phyloP scores from a whole-genome alignment of 352 stramenopile species.

The Phytophthora brassicae region DNA sequence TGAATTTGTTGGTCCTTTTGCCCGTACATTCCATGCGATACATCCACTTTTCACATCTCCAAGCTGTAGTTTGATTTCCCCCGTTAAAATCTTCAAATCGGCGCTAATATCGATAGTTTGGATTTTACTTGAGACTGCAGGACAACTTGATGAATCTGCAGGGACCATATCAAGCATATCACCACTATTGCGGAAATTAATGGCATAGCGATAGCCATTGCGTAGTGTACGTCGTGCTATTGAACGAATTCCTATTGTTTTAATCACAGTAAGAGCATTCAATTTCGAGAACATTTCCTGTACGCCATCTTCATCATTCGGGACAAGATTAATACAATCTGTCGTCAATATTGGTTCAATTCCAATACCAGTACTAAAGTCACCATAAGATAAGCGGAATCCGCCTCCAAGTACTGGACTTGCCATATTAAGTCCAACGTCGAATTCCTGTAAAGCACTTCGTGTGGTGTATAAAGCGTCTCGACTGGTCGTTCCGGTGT shows the following conservation, averaged over 20 bases:
- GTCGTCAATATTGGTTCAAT: constrained; percentile 38
- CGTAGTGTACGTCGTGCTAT: constrained; percentile 23
- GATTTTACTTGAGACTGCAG: constrained; percentile 34
- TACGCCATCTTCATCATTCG: constrained; percentile 40
- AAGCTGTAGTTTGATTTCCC: constrained; percentile 44
- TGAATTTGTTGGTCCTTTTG: constrained; percentile 33
- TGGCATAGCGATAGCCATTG: constrained; percentile 57
- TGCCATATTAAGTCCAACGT: constrained; percentile 52
- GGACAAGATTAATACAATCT: constrained; percentile 51
- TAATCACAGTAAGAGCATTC: constrained; percentile 38
- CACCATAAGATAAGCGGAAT: constrained; percentile 63
- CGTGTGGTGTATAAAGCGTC: constrained; percentile 46
- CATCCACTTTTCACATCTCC: constrained; percentile 42
- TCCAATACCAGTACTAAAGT: constrained; percentile 38
- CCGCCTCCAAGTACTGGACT: constrained; percentile 45
- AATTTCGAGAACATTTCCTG: constrained; percentile 50
- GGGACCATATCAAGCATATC: constrained; percentile 58
- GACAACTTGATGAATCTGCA: constrained; percentile 37
- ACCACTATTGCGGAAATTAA: constrained; percentile 54
- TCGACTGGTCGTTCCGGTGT: constrained; percentile 36
- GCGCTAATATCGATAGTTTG: constrained; percentile 73
- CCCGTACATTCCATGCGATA: constrained; percentile 48
- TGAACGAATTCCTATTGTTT: constrained; percentile 54
- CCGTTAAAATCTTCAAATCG: constrained; percentile 40
- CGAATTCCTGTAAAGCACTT: constrained; percentile 54